Base-by-base conservation (phyloP, 2,329 filamentous ascomycete genomes). In the Hypocrella siamensis region DNA sequence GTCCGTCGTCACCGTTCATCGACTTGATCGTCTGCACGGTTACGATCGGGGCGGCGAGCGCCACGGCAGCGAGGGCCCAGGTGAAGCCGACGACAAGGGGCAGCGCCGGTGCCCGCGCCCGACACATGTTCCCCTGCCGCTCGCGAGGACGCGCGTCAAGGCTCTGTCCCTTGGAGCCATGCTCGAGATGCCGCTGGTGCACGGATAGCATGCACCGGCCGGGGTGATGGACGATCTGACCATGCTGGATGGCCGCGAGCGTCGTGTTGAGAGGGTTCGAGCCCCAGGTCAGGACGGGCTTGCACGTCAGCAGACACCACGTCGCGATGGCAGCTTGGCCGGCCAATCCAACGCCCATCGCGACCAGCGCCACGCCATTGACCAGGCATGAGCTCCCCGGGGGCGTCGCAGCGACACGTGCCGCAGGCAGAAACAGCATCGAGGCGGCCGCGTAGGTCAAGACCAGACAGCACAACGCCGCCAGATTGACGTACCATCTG, bases 201-300 rank as follows among this genome's bases (percentile, higher is more conserved):
- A 29, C 27, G 9, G 27, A 29, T 15, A 29, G 27, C 27, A 29
- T 29, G 27, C 27, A 29, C 8, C 27, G 27, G 17, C 17, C 17
- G 27, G 11, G 3, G 15, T 19, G 27, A 29, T 17, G 15, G 10
- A 16, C 17, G 9, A 29, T 16, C 9, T 17, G 27, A 16, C 27
- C 27, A 15, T 29, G 15, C 17, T 15, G 4, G 7, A 29, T 19
- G 15, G 27, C 27, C 17, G 27, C 27, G 10, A 19, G n/a, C 4
- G 27, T 19, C 27, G 27, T 29, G 16, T 29, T 29, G 16, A 29
- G 17, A n/a, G 27, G 27, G 27, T 29, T 29, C 8, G 27, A 29
- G 8, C 27, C 17, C 27, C 27, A 29, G 16, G 27, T 29, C 8
- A 8, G 27, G 9, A 29, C 18, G 14, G 17, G 12, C 15, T n/a